phyloP scores from a whole-genome alignment of 257 asterid species.

The Solanum piurae region DNA sequence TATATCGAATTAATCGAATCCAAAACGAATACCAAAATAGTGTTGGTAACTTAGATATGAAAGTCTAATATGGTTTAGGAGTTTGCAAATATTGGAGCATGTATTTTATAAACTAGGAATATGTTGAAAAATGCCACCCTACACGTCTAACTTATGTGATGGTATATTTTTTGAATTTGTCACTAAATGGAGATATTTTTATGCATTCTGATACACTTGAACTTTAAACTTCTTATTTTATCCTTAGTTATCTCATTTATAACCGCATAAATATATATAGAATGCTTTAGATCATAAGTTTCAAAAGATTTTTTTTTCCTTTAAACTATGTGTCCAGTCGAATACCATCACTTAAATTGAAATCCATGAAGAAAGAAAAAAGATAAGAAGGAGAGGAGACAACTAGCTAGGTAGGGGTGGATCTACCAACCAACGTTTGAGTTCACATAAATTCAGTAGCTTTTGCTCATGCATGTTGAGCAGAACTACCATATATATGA shows the following conservation, averaged over 20 bases:
- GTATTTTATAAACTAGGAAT: not conserved
- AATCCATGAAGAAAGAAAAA: not conserved
- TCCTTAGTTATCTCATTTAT: too few relatives aligned
- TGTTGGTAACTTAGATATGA: not conserved
- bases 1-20: not conserved
- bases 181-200: not conserved
- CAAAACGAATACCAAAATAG: not conserved
- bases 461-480: not conserved
- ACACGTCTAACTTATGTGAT: too few relatives aligned
- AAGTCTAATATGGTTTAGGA: not conserved
- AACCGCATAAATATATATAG: not conserved
- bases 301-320: too few relatives aligned
- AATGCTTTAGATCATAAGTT: too few relatives aligned
- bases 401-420: not conserved
- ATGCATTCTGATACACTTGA: too few relatives aligned
- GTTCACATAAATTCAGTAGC: too few relatives aligned
- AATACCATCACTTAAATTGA: not conserved
- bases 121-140: not conserved
- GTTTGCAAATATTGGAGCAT: not conserved
- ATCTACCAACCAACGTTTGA: not conserved
- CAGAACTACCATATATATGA: too few relatives aligned
- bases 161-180: too few relatives aligned
- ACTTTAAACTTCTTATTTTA: not conserved
- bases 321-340: too few relatives aligned
- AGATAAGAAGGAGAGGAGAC: not conserved